A percentile compares a stretch with the other conserved stretches of the same genome.
These are phyloP conservation scores for Pichia sp. DNA, from an alignment of 1,139 yeast species.

Conservation along the genomic window DNA sequence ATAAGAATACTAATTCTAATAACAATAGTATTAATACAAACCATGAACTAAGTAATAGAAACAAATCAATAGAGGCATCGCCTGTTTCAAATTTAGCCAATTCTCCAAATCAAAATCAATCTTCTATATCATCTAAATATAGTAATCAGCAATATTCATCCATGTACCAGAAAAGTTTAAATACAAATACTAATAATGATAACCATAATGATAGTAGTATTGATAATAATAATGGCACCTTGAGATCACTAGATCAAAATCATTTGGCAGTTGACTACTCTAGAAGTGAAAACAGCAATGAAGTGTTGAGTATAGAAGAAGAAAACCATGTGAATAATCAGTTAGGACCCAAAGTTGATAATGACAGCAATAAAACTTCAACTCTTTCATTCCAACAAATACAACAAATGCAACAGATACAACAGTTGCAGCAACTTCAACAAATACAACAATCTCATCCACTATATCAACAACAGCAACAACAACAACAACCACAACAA, in stretches of 20 bases:
- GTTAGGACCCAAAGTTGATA: neutral
- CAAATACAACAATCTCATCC: constrained; percentile 6
- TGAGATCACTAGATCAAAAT: neutral
- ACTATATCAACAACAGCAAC: constrained; percentile 8
- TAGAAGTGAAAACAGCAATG: neutral
- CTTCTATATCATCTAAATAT: neutral
- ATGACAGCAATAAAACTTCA: neutral
- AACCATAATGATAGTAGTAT: neutral
- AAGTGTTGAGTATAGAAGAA: neutral
- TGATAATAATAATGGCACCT: neutral
- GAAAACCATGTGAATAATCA: neutral
- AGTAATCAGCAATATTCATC: neutral
- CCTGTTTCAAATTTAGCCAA: neutral
- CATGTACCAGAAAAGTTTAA: neutral
- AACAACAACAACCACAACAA: constrained; percentile 7
- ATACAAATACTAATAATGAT: neutral
- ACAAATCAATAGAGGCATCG: neutral
- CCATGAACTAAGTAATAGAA: neutral
- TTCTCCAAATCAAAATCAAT: neutral
- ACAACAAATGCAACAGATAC: neutral
- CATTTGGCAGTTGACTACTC: neutral
- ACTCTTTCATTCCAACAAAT: neutral
- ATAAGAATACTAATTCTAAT: neutral
- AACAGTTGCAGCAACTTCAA: neutral
- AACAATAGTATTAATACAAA: neutral